Evolutionary conservation across 2,329 filamentous ascomycete genomes (phyloP), one percentile per base, ranked within the genome.

Genomic region (Aureobasidium subglaciale): DNA sequence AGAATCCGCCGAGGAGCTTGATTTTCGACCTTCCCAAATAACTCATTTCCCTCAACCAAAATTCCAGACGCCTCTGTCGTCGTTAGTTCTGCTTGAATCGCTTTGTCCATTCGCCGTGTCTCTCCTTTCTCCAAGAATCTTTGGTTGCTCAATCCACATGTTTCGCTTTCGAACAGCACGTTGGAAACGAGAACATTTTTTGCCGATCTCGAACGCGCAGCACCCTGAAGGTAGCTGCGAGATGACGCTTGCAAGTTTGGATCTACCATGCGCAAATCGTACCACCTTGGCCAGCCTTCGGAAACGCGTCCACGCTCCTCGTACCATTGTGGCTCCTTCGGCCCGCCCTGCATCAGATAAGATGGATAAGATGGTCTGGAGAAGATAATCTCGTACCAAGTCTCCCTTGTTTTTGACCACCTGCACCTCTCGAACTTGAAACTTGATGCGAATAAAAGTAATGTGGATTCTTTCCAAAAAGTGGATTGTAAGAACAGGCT

Each of bases 21-120:
- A 10, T 20, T 13, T 40, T 13, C 16, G 13, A 15, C 32, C 18
- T 16, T 50, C 32, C 18, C 20, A 38, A 50, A 50, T 50, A 32
- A 18, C 46, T 50, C 46, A 50, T 50, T 50, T 50, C 46, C 46
- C 46, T 50, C 46, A 50, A 50, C 46, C 46, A 50, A 49, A 50
- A 38, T 37, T 18, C 32, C 3, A 27, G 46, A 50, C 46, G 46
- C 46, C 46, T 50, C 46, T 50, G 46, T 50, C 32, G n/a, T 50
- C 24, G 24, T 20, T 38, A 29, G 24, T 20, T 13, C 20, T 22
- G 15, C 27, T 50, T 16, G 5, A 16, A 29, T 50, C 34, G 45
- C 45, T n/a, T 37, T 37, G 45, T 37, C 30, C 11, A 37, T 48
- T 35, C 37, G 45, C 42, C 27, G 13, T 48, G 43, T 48, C 30